Percentiles rank a stretch among this genome's conserved stretches.
Conservation (phyloP, 1,139 yeast genomes). For the Protomyces pachydermus region DNA sequence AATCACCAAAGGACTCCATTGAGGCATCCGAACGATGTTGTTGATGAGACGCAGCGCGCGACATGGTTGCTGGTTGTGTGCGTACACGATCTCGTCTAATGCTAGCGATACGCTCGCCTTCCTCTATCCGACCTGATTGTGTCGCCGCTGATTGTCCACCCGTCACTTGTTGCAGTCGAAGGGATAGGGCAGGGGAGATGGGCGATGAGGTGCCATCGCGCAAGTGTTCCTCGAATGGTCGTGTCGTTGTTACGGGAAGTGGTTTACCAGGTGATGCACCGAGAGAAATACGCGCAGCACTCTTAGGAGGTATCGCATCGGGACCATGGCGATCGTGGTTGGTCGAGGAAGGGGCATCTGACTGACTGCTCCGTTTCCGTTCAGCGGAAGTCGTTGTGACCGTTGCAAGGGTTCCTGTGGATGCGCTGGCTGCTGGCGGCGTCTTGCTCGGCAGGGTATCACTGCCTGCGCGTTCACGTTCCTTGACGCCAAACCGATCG, state of each 20-base stretch:
- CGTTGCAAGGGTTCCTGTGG: background rate
- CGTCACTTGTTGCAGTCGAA: constrained; percentile 16
- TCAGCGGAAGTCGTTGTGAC: background rate
- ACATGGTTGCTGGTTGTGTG: background rate
- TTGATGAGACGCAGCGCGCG: background rate
- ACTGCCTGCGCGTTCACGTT: background rate
- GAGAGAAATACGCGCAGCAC: background rate
- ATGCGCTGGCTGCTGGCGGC: background rate
- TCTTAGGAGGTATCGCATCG: background rate
- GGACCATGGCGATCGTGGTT: background rate
- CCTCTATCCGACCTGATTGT: background rate
- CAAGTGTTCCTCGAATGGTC: background rate
- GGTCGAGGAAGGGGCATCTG: background rate
- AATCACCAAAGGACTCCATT: background rate
- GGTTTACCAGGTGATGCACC: background rate
- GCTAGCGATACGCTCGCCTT: constrained; percentile 7
- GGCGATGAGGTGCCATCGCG: constrained; percentile 23
- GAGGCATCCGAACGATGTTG: background rate
- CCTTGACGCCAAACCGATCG: constrained; percentile 25
- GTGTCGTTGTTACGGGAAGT: constrained; percentile 1
- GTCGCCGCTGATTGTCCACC: constrained; percentile 6
- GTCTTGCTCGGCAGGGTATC: background rate
- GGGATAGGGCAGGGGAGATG: constrained; percentile 22
- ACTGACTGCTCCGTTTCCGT: constrained; percentile 7
- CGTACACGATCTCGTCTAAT: constrained; percentile 16